phyloP scores from a whole-genome alignment of 129 eudicot genomes.

The Tagetes patula region DNA sequence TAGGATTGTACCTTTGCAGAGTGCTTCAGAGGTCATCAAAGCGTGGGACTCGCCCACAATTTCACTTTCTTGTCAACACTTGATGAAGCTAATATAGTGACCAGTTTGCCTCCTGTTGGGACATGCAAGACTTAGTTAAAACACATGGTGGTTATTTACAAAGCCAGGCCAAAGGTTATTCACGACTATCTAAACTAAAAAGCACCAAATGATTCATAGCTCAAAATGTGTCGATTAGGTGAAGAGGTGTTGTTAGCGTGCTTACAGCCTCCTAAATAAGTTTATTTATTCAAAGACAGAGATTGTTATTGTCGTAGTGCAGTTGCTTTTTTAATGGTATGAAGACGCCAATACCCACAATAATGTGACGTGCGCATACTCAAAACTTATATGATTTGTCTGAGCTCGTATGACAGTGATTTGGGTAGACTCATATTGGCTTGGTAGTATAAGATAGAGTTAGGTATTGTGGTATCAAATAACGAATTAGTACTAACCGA shows the following conservation, averaged over 20 bases:
- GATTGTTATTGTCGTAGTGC: neutral
- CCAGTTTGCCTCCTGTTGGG: constrained; percentile 49
- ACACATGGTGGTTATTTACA: neutral
- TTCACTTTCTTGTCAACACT: constrained; percentile 93
- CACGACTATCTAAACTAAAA: neutral
- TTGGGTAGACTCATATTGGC: constrained; percentile 15
- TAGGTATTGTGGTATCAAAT: neutral
- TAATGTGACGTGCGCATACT: neutral
- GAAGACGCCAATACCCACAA: too few relatives aligned
- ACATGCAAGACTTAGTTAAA: constrained; percentile 20
- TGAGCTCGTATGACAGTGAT: neutral
- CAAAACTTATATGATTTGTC: neutral
- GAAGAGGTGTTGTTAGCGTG: neutral
- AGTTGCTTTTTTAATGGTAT: neutral
- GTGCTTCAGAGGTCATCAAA: constrained; percentile 27
- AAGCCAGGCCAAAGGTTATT: neutral
- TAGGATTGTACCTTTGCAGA: constrained; percentile 14
- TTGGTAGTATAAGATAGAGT: neutral
- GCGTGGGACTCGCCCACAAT: constrained; percentile 81
- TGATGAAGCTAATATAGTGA: constrained; percentile 58
- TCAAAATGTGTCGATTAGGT: neutral
- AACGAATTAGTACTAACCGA: constrained; percentile 46
- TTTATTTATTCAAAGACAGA: neutral
- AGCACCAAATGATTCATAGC: neutral
- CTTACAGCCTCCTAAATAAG: neutral